Conservation (phyloP, 1,284 basidiomycete species). For the Apiotrichum gracile region DNA sequence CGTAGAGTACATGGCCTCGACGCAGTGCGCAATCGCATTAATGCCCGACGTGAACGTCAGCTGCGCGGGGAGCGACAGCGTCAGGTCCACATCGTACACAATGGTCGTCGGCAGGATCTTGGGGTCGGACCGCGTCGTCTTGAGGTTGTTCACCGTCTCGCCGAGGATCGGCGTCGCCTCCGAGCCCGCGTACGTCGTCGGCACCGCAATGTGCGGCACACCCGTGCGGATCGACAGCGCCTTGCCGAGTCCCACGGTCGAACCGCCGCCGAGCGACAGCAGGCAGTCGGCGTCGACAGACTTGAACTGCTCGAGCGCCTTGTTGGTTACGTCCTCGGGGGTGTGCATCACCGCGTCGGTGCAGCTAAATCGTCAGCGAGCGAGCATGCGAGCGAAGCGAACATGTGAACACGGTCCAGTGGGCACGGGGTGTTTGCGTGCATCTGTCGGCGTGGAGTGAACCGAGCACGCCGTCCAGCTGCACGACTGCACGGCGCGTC, state of each 20-base stretch:
- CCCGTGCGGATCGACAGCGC: slow-evolving; percentile 49
- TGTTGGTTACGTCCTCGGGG: slow-evolving; percentile 48
- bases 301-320: slow-evolving; percentile 32
- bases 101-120: slow-evolving; percentile 51
- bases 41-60: slow-evolving; percentile 50
- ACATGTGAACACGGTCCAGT: too few relatives aligned
- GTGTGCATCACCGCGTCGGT: slow-evolving; percentile 51
- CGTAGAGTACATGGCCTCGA: slow-evolving; percentile 49
- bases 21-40: slow-evolving; percentile 52
- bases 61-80: slow-evolving; percentile 47
- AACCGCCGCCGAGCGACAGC: slow-evolving; percentile 48
- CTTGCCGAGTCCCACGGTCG: slow-evolving; percentile 50
- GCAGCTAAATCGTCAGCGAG: slow-evolving; percentile 17
- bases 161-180: slow-evolving; percentile 52
- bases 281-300: slow-evolving; percentile 47
- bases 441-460: too few relatives aligned
- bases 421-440: too few relatives aligned
- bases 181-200: slow-evolving; percentile 52
- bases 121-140: slow-evolving; percentile 49
- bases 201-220: slow-evolving; percentile 50
- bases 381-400: not conserved
- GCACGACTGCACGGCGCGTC: too few relatives aligned
- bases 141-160: slow-evolving; percentile 49
- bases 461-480: too few relatives aligned
- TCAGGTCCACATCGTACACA: slow-evolving; percentile 52